Base-by-base conservation (phyloP, 306 rosid species). In the Rosa multiflora region DNA sequence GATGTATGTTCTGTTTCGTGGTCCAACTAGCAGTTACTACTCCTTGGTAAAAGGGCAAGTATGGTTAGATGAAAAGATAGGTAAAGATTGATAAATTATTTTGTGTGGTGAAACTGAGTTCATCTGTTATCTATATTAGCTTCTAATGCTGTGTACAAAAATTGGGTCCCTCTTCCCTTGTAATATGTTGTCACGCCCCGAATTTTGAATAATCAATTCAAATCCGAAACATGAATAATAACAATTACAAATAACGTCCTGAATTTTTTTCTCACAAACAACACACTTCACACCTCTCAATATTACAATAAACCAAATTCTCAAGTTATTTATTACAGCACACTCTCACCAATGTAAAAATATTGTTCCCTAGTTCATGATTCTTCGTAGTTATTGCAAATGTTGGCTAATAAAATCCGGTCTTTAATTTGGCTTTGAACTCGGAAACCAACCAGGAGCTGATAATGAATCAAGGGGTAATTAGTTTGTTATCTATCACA, bases 401-500 rank as follows among this genome's bases (percentile, higher is more conserved):
- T 46, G 21, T 63, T 84, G 78, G 70, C 58, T 73, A 68, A 68
- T 37, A 59, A 71, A 23, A 37, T 35, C 11, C 3, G 46, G 37
- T 59, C 67, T 63, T 70, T 20, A 43, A 69, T 82, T 51, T 49
- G 37, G 66, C 78, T 74, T 82, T 78, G 68, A 76, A 35, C 46
- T 80, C 96, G 91, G 99, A 96, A 89, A 88, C 88, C 91, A 96
- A 96, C 82, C 99, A 96, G 88, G 99, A 96, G 87, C 94, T 93
- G 71, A 96, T 96, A 79, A 93, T 96, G 97, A 82, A 89, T 79
- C 96, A 93, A 90, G 98, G 98, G 77, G 99, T 98, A 81, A 91
- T 96, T 76, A 84, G 88, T 85, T 89, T 96, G 80, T 83, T 96
- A 79, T 86, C 99, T 61, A 85, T 80, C 86, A 88, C 98, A 23